Percentiles rank a stretch among this genome's conserved stretches.
Conservation (phyloP, 2,329 filamentous ascomycete genomes). For the Diaporthe citrichinensis region DNA sequence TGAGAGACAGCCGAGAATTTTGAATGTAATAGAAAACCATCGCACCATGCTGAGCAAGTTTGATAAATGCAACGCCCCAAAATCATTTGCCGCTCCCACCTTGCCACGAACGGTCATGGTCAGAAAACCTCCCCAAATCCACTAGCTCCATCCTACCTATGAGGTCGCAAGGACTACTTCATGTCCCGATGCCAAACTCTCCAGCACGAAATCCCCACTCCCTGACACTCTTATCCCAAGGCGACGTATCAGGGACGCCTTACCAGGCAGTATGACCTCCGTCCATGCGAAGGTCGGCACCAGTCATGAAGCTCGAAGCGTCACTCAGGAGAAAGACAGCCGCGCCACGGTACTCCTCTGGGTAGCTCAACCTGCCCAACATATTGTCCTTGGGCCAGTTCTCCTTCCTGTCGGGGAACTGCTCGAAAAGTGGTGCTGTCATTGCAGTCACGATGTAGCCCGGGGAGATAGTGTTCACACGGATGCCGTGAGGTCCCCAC, state of each 20-base stretch:
- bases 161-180: background rate
- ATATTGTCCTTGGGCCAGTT: slow-evolving; percentile 90
- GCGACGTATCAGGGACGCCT: slow-evolving; percentile 25
- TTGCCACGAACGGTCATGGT: background rate
- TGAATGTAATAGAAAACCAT: background rate
- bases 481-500: slow-evolving; percentile 80
- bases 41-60: slow-evolving; percentile 2
- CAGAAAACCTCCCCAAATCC: background rate
- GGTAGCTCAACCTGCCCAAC: slow-evolving; percentile 77
- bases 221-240: background rate
- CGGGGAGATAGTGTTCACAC: slow-evolving; percentile 85
- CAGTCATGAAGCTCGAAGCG: slow-evolving; percentile 80
- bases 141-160: background rate
- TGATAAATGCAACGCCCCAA: slow-evolving; percentile 2
- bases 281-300: slow-evolving; percentile 77
- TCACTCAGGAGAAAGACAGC: slow-evolving; percentile 78
- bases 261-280: slow-evolving; percentile 77
- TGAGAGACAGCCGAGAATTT: background rate
- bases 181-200: background rate
- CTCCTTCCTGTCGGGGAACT: slow-evolving; percentile 76
- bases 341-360: slow-evolving; percentile 79
- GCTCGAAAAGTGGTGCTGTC: slow-evolving; percentile 84
- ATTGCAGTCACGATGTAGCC: slow-evolving; percentile 88
- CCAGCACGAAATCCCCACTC: background rate
- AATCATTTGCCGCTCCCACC: background rate